Conservation (phyloP, 345 rosid species). For the Noccaea caerulescens region DNA sequence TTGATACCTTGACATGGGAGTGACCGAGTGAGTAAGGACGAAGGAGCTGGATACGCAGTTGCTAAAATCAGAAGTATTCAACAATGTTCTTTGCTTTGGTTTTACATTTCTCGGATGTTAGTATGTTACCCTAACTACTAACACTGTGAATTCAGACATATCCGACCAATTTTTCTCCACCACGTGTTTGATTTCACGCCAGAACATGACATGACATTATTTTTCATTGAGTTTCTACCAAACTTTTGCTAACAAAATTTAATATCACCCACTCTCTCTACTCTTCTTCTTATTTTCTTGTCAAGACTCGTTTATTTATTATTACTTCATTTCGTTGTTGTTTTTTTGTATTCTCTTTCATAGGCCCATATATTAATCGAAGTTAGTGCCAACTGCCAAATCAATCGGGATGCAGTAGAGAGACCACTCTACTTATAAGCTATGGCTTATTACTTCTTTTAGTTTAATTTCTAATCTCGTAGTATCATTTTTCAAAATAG, state of each 20-base stretch:
- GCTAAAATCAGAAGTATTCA: constrained; percentile 17
- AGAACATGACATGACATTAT: constrained; percentile 32
- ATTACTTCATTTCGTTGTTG: neutral
- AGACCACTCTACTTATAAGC: constrained; percentile 2
- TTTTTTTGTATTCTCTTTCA: constrained; percentile 3
- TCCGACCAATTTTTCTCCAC: constrained; percentile 31
- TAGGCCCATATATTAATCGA: constrained; percentile 21
- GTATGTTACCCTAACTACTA: constrained; percentile 36
- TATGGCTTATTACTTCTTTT: constrained; percentile 10
- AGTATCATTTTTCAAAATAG: neutral
- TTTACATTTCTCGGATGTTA: constrained; percentile 30
- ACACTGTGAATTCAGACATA: constrained; percentile 27
- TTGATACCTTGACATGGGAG: neutral
- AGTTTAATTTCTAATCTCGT: neutral
- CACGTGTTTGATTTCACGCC: constrained; percentile 30
- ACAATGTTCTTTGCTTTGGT: constrained; percentile 29
- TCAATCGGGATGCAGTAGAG: neutral
- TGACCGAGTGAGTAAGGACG: neutral
- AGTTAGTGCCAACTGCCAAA: neutral
- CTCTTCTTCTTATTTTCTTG: neutral
- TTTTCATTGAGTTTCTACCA: constrained; percentile 32
- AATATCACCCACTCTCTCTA: constrained; percentile 16
- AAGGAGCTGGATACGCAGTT: constrained; percentile 12
- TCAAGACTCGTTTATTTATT: constrained; percentile 33
- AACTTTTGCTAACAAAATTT: constrained; percentile 42